Evolutionary conservation across 2,329 filamentous ascomycete species (phyloP), one percentile per base, ranked within the genome.

Genomic region (Colletotrichum noveboracense): DNA sequence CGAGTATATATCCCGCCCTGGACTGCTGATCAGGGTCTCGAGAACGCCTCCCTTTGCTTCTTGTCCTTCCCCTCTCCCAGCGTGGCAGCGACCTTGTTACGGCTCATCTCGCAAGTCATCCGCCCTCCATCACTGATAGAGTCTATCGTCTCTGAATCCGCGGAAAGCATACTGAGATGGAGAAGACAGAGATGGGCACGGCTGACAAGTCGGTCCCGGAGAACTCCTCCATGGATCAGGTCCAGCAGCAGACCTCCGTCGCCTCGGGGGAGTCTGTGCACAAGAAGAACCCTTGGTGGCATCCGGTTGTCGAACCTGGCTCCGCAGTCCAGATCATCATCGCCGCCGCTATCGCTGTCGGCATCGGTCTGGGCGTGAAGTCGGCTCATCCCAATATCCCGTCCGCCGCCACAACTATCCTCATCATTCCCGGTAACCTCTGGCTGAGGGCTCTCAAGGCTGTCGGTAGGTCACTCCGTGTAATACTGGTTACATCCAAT

Each of bases 391-490:
- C 86, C 0, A 77, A 86, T 2, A 83, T 90, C 5, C 88, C 87
- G 0, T 81, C 83, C 26, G 84, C 86, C 2, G 87, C 83, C 2
- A 81, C 82, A 3, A 83, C 83, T 2, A 79, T 90, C 62, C 79
- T 89, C n/a, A 84, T 81, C 7, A 89, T 90, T 71, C 88, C 87
- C 2, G 89, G 89, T 34, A 82, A 82, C 13, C 82, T 90, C 6
- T 90, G 89, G 89, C 77, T 90, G 71, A 84, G 89, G 4, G 84
- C 86, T 24, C 82, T 90, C 24, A 85, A 86, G 71, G 87, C 87
- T 24, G 86, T 88, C 14, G 87, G 87, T 87, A 79, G 76, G 85
- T 84, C 36, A 18, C 6, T 18, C 6, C 6, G 0, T 18, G n/a
- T 2, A 62, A 36, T 10, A 0, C 2, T 26, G 16, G 8, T 24